These are phyloP conservation scores for Phytophthora ramorum DNA, from an alignment of 352 stramenopile genomes.

Conservation along the genomic window DNA sequence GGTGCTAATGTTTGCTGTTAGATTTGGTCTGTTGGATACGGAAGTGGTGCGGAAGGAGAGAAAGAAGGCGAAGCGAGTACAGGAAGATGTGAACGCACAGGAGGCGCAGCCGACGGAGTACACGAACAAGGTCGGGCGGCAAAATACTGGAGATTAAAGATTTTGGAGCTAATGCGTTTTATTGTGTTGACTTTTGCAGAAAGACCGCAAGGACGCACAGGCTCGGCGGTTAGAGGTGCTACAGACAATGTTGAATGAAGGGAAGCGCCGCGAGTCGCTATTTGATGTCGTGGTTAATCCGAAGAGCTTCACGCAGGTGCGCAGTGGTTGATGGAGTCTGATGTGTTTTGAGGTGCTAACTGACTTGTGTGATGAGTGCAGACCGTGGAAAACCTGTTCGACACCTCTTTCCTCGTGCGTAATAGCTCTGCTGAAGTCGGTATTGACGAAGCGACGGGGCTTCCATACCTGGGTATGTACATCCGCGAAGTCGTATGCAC, in stretches of 20 bases:
- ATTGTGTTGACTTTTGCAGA: conserved; percentile 32
- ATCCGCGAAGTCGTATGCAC: neutral
- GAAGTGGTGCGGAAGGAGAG: conserved; percentile 78
- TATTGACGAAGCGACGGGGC: conserved; percentile 52
- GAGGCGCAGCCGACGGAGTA: conserved; percentile 75
- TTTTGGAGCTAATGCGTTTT: neutral
- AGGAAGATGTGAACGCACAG: conserved; percentile 59
- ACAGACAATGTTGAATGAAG: conserved; percentile 58
- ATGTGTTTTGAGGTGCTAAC: neutral
- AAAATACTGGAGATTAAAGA: neutral
- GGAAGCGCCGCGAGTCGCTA: conserved; percentile 43
- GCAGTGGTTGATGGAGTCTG: neutral
- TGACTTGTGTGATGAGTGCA: conserved; percentile 20
- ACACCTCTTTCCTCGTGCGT: conserved; percentile 85
- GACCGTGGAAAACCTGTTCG: conserved; percentile 88
- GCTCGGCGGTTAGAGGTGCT: conserved; percentile 75
- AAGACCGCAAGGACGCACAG: conserved; percentile 83
- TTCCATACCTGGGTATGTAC: conserved; percentile 69
- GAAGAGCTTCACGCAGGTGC: conserved; percentile 80
- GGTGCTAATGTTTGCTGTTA: conserved; percentile 24
- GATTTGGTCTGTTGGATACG: conserved; percentile 81
- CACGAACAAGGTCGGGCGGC: conserved; percentile 65
- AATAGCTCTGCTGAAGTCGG: conserved; percentile 75
- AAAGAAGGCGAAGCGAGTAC: conserved; percentile 49
- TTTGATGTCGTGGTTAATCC: conserved; percentile 82